Conservation (phyloP, 176 grass and related monocot genomes). For the Aegilops sharonensis region DNA sequence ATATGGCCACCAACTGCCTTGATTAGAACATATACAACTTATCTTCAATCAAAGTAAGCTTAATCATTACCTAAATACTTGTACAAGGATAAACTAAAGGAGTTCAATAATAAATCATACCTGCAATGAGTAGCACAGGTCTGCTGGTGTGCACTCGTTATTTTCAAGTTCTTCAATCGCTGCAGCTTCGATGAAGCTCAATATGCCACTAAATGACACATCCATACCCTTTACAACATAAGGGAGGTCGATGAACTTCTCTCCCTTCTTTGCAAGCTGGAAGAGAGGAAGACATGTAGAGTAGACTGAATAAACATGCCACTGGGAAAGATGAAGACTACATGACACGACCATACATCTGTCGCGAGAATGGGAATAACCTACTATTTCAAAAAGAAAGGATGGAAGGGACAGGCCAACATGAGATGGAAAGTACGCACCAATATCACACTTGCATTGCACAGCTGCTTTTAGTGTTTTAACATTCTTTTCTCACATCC, state of each 20-base stretch:
- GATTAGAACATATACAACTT: neutral
- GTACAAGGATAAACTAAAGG: neutral
- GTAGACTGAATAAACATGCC: slow-evolving; percentile 10
- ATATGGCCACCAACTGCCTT: slow-evolving; percentile 1
- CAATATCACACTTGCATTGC: neutral
- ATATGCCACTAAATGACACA: slow-evolving; percentile 97
- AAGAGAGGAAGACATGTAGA: slow-evolving; percentile 21
- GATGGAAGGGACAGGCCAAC: neutral
- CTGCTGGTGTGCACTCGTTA: slow-evolving; percentile 89
- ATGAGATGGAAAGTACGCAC: neutral
- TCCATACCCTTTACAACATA: slow-evolving; percentile 99
- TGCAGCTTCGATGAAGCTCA: slow-evolving; percentile 91
- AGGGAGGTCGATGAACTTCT: slow-evolving; percentile 92
- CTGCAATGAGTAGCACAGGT: slow-evolving; percentile 97
- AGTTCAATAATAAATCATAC: slow-evolving; percentile 37
- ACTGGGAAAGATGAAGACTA: neutral
- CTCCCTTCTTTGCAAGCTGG: slow-evolving; percentile 96
- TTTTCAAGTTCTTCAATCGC: slow-evolving; percentile 90
- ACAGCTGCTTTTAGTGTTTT: neutral
- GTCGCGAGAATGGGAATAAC: neutral
- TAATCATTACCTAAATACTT: neutral
- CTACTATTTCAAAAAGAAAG: neutral
- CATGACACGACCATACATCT: neutral
- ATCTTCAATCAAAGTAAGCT: neutral
- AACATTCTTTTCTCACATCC: slow-evolving; percentile 12